Percentiles rank a stretch among this genome's conserved stretches.
phyloP scores from a whole-genome alignment of 2,329 filamentous ascomycete genomes.

The Colletotrichum sp. region DNA sequence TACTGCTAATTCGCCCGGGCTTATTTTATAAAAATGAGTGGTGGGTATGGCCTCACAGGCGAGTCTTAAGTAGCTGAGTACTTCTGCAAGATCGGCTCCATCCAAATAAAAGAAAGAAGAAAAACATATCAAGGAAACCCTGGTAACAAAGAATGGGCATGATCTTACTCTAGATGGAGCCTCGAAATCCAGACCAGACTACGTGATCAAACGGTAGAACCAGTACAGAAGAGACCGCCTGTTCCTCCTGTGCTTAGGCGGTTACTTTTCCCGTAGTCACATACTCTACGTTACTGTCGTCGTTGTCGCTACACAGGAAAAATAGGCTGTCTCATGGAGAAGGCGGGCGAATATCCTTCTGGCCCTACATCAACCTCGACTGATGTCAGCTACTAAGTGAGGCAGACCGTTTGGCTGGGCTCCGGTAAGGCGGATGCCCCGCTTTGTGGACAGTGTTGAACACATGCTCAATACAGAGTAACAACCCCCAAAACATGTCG shows the following conservation, averaged over 20 bases:
- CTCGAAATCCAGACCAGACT: not conserved
- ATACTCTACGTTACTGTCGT: too few species aligned
- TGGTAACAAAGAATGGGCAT: not conserved
- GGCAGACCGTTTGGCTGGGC: not conserved
- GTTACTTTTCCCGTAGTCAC: too few species aligned
- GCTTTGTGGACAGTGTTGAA: not conserved
- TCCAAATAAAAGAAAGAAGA: not conserved
- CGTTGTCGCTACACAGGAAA: too few species aligned
- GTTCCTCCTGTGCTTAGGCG: too few species aligned
- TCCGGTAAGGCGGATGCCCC: not conserved
- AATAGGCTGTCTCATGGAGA: not conserved
- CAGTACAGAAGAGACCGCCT: not conserved
- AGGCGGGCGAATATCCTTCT: not conserved
- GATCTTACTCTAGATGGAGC: not conserved
- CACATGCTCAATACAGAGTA: not conserved
- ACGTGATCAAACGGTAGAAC: not conserved
- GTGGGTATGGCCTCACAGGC: not conserved
- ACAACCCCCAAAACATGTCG: not conserved
- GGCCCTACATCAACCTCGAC: not conserved
- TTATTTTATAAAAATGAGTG: not conserved
- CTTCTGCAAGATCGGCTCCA: not conserved
- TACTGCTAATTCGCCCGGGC: not conserved
- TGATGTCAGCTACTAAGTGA: not conserved
- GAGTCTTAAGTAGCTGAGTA: not conserved
- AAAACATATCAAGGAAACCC: not conserved